These are phyloP conservation scores for Mucor piriformis DNA, from an alignment of 371 early-diverging fungal genomes.

Conservation along the genomic window DNA sequence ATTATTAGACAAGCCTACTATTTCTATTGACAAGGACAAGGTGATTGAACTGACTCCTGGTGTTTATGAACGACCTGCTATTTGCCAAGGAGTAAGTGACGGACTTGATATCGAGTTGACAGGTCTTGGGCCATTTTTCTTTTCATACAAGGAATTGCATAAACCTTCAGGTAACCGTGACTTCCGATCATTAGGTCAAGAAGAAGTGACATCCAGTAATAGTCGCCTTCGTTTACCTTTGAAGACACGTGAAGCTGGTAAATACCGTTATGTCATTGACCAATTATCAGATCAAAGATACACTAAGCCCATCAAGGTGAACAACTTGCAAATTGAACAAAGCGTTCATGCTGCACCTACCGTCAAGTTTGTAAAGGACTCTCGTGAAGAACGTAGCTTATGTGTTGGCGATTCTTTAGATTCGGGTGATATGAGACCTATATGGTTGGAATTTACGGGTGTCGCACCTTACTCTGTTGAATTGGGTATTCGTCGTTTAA, in stretches of 20 bases:
- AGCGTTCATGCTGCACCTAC: slow-evolving; percentile 43
- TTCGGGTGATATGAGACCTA: slow-evolving; percentile 32
- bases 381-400: slow-evolving; percentile 27
- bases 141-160: slow-evolving; percentile 32
- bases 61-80: slow-evolving; percentile 40
- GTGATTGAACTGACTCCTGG: slow-evolving; percentile 14
- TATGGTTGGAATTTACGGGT: slow-evolving; percentile 46
- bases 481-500: slow-evolving; percentile 42
- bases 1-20: slow-evolving; percentile 45
- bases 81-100: slow-evolving; percentile 51
- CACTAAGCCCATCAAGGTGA: slow-evolving; percentile 29
- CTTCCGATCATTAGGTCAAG: slow-evolving; percentile 19
- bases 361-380: slow-evolving; percentile 33
- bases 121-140: slow-evolving; percentile 48
- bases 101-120: slow-evolving; percentile 39
- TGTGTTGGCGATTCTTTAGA: slow-evolving; percentile 52
- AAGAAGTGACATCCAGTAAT: slow-evolving; percentile 42
- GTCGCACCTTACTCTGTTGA: slow-evolving; percentile 50
- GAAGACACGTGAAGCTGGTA: slow-evolving; percentile 40
- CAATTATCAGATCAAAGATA: slow-evolving; percentile 53
- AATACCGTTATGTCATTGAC: slow-evolving; percentile 47
- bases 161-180: slow-evolving; percentile 1
- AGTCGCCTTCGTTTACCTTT: slow-evolving; percentile 39
- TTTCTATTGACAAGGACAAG: slow-evolving; percentile 38
- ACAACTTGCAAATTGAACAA: slow-evolving; percentile 37